Percentiles rank a stretch among this genome's conserved stretches.
Conservation (phyloP, 768 basidiomycete genomes). For the Saitozyma sp. region DNA sequence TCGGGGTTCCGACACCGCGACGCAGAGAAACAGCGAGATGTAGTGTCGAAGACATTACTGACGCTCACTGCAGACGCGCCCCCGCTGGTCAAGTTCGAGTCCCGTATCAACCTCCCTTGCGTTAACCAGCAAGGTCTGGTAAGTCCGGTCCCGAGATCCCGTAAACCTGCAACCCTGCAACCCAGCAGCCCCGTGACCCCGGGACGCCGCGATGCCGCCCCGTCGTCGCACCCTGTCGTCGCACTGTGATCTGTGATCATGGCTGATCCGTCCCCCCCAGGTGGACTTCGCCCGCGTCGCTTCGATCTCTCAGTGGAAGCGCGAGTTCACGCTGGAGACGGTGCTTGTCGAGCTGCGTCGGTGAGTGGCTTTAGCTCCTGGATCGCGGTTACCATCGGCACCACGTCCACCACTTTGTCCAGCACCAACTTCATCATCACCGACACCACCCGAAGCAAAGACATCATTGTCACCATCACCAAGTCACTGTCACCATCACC, state of each 20-base stretch:
- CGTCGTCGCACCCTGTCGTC: too few relatives aligned
- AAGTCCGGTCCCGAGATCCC: too few relatives aligned
- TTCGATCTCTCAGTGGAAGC: conserved; percentile 73
- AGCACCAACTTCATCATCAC: background rate
- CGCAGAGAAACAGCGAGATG: background rate
- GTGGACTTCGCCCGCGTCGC: conserved; percentile 73
- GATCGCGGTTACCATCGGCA: too few relatives aligned
- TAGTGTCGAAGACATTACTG: background rate
- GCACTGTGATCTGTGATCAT: conserved; percentile 2
- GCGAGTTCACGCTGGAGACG: conserved; percentile 77
- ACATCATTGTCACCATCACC: background rate
- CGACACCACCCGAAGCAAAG: background rate
- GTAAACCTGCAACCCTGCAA: too few relatives aligned
- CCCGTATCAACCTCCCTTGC: conserved; percentile 89
- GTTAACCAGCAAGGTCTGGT: conserved; percentile 70
- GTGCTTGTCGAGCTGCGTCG: conserved; percentile 89
- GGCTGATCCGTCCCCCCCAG: conserved; percentile 29
- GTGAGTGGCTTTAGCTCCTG: conserved; percentile 57
- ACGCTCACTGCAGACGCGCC: conserved; percentile 69
- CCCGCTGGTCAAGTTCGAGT: conserved; percentile 80
- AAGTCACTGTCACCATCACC: too few relatives aligned
- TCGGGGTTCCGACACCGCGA: background rate
- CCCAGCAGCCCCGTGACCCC: too few relatives aligned
- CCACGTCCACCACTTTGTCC: too few relatives aligned
- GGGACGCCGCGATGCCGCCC: too few relatives aligned